Conservation (phyloP, 2,329 filamentous ascomycete species). For the Davidsoniella virescens region DNA sequence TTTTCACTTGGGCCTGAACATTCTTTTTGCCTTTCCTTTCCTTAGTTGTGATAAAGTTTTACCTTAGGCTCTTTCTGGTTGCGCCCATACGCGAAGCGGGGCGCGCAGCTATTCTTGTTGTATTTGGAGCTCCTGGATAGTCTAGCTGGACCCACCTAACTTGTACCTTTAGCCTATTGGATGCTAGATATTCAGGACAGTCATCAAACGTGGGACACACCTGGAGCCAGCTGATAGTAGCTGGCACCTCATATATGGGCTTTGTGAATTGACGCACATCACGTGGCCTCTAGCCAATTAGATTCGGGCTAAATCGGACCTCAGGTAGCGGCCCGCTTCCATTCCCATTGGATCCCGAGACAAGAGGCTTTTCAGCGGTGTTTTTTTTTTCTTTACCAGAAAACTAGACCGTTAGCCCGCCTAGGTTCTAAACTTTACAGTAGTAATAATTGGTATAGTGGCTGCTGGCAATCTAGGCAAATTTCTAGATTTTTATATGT, state of each 20-base stretch:
- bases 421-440: too few species aligned
- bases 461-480: too few species aligned
- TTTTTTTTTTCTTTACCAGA: neutral
- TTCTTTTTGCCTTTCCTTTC: too few species aligned
- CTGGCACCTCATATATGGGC: neutral
- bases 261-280: constrained; percentile 3
- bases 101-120: too few species aligned
- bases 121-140: neutral
- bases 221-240: neutral
- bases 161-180: constrained; percentile 11
- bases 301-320: constrained; percentile 15
- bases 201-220: constrained; percentile 7
- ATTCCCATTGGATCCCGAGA: constrained; percentile 11
- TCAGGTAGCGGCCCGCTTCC: constrained; percentile 11
- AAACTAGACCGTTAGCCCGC: too few species aligned
- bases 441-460: too few species aligned
- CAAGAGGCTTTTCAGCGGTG: constrained; percentile 5
- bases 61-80: too few species aligned
- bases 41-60: too few species aligned
- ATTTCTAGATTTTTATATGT: too few species aligned
- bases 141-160: neutral
- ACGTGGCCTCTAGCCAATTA: constrained; percentile 15
- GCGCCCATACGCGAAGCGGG: too few species aligned
- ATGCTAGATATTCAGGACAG: constrained; percentile 10
- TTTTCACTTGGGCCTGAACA: too few species aligned